Evolutionary conservation across 1,139 yeast genomes (phyloP).

Genomic region (Debaryomyces sp.): DNA sequence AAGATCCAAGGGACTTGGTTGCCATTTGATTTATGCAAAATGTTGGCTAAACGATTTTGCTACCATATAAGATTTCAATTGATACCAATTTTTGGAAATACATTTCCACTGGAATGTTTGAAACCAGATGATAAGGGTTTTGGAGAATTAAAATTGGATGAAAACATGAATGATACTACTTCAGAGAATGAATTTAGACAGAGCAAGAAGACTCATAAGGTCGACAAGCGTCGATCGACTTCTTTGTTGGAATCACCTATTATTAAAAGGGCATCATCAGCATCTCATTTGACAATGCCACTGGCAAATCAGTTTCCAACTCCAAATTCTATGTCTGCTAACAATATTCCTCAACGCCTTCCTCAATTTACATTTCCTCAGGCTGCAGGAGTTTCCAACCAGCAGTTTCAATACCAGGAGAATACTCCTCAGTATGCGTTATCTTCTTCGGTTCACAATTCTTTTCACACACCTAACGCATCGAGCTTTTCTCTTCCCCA

Average conservation of each 20-base stretch:
- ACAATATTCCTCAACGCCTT: not conserved
- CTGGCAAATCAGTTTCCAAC: not conserved
- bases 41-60: conserved; percentile 75
- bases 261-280: not conserved
- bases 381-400: not conserved
- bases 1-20: conserved; percentile 97
- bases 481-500: not conserved
- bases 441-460: not conserved
- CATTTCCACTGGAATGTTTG: conserved; percentile 72
- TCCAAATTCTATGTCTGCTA: not conserved
- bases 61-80: conserved; percentile 75
- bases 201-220: conserved; percentile 19
- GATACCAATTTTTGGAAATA: conserved; percentile 78
- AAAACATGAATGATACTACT: conserved; percentile 14
- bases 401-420: not conserved
- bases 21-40: conserved; percentile 68
- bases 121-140: conserved; percentile 67
- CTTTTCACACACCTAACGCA: not conserved
- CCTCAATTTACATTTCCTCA: not conserved
- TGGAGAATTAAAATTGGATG: conserved; percentile 59
- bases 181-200: conserved; percentile 3
- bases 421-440: not conserved
- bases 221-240: conserved; percentile 12
- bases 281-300: not conserved
- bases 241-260: conserved; percentile 6